Evolutionary conservation across 176 grass and related monocot genomes (phyloP), one percentile per base, ranked within the genome.

Genomic region (Cenchrus purpureus): DNA sequence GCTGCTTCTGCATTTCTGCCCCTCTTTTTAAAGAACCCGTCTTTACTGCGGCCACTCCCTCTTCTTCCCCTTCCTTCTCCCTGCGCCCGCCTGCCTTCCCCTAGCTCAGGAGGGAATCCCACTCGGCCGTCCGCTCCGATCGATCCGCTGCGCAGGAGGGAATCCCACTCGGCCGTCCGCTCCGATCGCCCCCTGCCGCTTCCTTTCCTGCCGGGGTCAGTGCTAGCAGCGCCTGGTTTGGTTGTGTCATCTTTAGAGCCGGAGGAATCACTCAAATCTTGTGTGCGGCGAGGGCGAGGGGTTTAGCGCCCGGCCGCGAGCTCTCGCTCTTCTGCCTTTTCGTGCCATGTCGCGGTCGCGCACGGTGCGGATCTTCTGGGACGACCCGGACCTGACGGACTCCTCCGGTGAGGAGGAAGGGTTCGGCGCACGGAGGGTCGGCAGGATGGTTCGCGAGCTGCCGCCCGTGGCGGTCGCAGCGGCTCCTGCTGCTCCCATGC

Each of bases 331-430:
- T 10, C 13, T 32, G 50, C 82, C 25, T 40, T 40, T 40, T 44
- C 87, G 65, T 31, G 71, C 68, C 82, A 95, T 98, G 96, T 87
- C 85, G 58, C 94, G 80, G 76, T 77, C 85, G 63, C 88, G 93
- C 51, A 95, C 87, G 40, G 67, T 98, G 83, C 76, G 93, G 15
- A 94, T 98, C 88, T 81, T 87, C 55, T 98, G 96, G 96, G 88
- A 88, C 55, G 96, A 98, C 84, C 96, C 96, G 2, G 96, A 95
- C 78, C 84, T 80, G 43, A 98, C 96, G 67, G 96, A 98, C 85
- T 92, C 91, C 12, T 98, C 93, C 55, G 66, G 90, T 73, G 89
- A 83, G 0, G 96, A 95, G 31, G 65, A 58, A 1, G 25, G 52
- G 16, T 85, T 79, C 74, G 58, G 43, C 29, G 16, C 60, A 5